Base-by-base conservation (phyloP, 179 eudicot species). In the Heliamphora pulchella region DNA sequence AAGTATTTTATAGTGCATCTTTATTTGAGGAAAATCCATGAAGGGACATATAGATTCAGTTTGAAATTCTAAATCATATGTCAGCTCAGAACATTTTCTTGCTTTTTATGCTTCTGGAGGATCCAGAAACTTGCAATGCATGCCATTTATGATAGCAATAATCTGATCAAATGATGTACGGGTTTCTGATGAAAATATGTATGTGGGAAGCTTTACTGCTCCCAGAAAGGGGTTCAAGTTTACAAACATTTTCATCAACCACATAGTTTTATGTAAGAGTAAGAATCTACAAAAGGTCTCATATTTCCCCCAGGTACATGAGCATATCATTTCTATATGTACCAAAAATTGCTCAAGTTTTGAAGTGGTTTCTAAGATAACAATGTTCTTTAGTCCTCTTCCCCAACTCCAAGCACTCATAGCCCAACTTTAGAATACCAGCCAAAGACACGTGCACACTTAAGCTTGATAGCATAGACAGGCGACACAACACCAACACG, bases 341-440 rank as follows among this genome's bases (percentile, higher is more conserved):
- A 59, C 7, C 17, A 8, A 61, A 61, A 57, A 61, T 61, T 61
- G 65, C 65, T 61, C 8, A 61, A 61, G 20, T 61, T 54, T 61
- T 69, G 2, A 69, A 71, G 14, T 71, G 75, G 18, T 61, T 44
- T 9, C 4, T 79, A 9, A 58, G 31, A 13, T 10, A 11, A 50
- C 67, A 46, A 72, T 68, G 54, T 80, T 64, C 18, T 47, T 76
- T 18, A 66, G 59, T 68, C 6, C n/a, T 48, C 47, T 14, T 31
- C 62, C 64, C 62, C 48, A 17, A 3, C n/a, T 39, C 51, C 7
- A 15, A 41, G 53, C 39, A 75, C 58, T 22, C 3, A 59, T 31
- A 31, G 0, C 31, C 31, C 31, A 31, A 31, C 31, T 31, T 31
- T 31, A 31, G 31, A 31, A 31, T 31, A 31, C 31, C 31, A 31